Evolutionary conservation across 2,329 filamentous ascomycete genomes (phyloP), one percentile per base, ranked within the genome.

Genomic region (Trichoderma endophyticum): DNA sequence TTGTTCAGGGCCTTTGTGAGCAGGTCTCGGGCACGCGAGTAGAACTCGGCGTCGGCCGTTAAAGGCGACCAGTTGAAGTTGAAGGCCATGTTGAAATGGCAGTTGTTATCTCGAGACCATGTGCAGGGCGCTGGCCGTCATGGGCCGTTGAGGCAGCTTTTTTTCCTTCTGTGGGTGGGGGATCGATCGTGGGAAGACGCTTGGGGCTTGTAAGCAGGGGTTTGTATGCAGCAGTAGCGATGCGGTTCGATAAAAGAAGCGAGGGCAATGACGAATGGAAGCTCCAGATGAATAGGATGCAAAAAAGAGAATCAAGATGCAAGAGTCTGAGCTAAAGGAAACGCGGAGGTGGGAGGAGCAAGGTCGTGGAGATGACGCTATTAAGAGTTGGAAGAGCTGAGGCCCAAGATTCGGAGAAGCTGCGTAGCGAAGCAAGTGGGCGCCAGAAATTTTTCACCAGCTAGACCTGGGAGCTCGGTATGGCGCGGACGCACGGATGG

Each of bases 41-140:
- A 95, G 83, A 96, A 96, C 77, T 91, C 89, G 79, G 93, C 95
- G 85, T 98, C 96, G 80, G 95, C 95, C 84, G 97, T 96, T 76
- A 99, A 88, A 80, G 96, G 96, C 89, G 94, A 97, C 96, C 96
- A 99, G 93, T 98, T 98, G 93, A 99, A 99, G 87, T 98, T 98
- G 92, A 99, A 99, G 77, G 96, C 96, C 96, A 99, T 99, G 83
- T 84, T 87, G 83, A 84, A 83, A 84, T 84, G 83, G 83, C 84
- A 75, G 75, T 79, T 75, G 78, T 76, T 69, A 76, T 76, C 76
- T 78, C 77, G 77, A 75, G 73, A 79, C 77, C 81, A 83, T 83
- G 76, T 73, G 74, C 57, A 36, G 66, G 73, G 72, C 57, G 67
- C 75, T 73, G 75, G 69, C 76, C 77, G 74, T 67, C 68, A 24